These are phyloP conservation scores for Eutrema heterophyllum DNA, from an alignment of 345 rosid species.

Conservation along the genomic window DNA sequence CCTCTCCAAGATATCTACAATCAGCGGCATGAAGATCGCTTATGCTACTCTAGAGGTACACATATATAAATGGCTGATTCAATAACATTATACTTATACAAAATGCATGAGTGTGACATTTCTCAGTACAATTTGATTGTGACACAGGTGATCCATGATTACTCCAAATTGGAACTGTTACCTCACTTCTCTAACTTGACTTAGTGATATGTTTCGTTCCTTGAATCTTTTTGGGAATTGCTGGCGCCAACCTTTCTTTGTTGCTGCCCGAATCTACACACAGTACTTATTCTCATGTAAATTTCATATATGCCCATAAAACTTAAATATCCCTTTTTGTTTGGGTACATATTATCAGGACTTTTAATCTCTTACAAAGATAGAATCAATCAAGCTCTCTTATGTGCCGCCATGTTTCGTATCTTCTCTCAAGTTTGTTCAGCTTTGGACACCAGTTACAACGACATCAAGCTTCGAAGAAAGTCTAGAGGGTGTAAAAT, in stretches of 20 bases:
- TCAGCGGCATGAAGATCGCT: background rate
- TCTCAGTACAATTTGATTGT: background rate
- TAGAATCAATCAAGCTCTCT: background rate
- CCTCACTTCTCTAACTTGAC: background rate
- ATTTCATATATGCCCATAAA: background rate
- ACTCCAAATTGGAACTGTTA: background rate
- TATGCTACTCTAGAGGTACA: too few relatives aligned
- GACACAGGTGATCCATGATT: background rate
- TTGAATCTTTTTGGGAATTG: background rate
- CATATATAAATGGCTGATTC: background rate
- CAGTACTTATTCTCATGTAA: background rate
- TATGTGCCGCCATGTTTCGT: background rate
- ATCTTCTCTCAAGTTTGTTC: background rate
- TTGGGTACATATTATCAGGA: background rate
- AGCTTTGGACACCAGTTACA: background rate
- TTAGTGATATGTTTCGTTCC: background rate
- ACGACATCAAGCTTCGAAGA: background rate
- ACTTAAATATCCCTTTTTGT: background rate
- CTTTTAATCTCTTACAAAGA: background rate
- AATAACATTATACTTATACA: background rate
- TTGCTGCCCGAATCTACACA: background rate
- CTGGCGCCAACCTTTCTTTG: background rate
- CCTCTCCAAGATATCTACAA: background rate
- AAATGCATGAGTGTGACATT: too few relatives aligned
- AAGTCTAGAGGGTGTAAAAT: background rate